These are phyloP conservation scores for Aristolochia fimbriata DNA, from an alignment of 164 flowering plant species.

Conservation along the genomic window DNA sequence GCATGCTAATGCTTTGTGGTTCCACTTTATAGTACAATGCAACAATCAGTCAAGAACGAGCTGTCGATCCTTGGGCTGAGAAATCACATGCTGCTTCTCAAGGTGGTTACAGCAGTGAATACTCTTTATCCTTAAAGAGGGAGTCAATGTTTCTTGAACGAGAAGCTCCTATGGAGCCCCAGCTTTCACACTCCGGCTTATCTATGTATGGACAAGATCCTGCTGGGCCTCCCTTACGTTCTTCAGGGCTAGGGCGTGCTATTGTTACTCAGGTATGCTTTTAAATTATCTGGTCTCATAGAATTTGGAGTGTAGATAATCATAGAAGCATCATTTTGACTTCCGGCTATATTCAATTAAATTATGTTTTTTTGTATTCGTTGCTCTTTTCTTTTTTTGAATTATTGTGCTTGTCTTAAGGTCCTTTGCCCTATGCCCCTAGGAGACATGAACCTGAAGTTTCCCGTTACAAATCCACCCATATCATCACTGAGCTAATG, in stretches of 20 bases:
- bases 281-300: background rate
- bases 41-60: slow-evolving; percentile 46
- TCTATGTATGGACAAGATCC: slow-evolving; percentile 66
- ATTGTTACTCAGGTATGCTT: slow-evolving; percentile 72
- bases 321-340: no score
- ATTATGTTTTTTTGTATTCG: background rate
- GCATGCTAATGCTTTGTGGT: slow-evolving; percentile 2
- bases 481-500: no score
- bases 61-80: slow-evolving; percentile 40
- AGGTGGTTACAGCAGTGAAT: slow-evolving; percentile 33
- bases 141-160: slow-evolving; percentile 51
- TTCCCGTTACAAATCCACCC: no score
- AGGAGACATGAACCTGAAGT: no score
- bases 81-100: slow-evolving; percentile 34
- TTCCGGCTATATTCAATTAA: no score
- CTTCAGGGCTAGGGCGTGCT: slow-evolving; percentile 55
- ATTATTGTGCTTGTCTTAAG: no score
- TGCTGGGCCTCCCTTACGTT: slow-evolving; percentile 35
- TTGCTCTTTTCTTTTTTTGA: background rate
- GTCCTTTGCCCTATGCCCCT: no score
- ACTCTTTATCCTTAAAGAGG: slow-evolving; percentile 42
- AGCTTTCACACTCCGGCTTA: slow-evolving; percentile 30
- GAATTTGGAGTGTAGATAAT: no score
- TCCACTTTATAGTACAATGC: slow-evolving; percentile 36
- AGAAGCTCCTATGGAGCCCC: slow-evolving; percentile 51